Evolutionary conservation across 2,329 filamentous ascomycete genomes (phyloP).

Genomic region (Alternaria sp.): DNA sequence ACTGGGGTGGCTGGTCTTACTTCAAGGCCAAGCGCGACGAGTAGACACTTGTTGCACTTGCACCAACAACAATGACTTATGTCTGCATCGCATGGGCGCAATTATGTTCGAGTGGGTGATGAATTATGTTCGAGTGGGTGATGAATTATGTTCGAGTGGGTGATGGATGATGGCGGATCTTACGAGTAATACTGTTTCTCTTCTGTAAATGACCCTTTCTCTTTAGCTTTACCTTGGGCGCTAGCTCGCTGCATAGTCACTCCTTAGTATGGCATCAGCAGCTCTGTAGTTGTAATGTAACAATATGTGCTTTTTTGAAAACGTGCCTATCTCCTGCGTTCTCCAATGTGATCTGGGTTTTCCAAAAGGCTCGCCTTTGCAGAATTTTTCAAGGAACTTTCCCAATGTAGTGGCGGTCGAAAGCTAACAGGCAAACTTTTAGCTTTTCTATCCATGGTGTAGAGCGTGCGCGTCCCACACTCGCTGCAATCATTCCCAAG

Average conservation of each 20-base stretch:
- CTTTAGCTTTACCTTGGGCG: constrained; percentile 15
- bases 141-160: neutral
- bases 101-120: neutral
- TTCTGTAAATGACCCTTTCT: constrained; percentile 13
- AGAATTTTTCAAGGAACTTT: neutral
- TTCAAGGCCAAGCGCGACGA: constrained; percentile 17
- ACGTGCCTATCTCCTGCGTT: neutral
- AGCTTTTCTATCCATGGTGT: neutral
- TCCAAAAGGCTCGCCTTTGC: neutral
- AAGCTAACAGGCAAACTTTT: neutral
- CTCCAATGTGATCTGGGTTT: too few relatives aligned
- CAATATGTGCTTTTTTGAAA: constrained; percentile 8
- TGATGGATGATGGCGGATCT: constrained; percentile 5
- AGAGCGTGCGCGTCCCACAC: neutral
- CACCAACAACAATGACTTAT: constrained; percentile 8
- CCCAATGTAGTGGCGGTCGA: neutral
- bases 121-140: too few relatives aligned
- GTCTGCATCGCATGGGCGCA: constrained; percentile 6
- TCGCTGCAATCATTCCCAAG: neutral
- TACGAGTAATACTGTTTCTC: constrained; percentile 8
- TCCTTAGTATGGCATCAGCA: constrained; percentile 17
- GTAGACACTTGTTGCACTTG: constrained; percentile 14
- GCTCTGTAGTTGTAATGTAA: constrained; percentile 15
- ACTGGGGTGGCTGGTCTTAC: constrained; percentile 26
- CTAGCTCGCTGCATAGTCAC: constrained; percentile 14